A percentile compares a stretch with the other conserved stretches of the same genome.
Evolutionary conservation across 2,329 filamentous ascomycete species (phyloP).

Genomic region (Nigrograna mackinnonii): DNA sequence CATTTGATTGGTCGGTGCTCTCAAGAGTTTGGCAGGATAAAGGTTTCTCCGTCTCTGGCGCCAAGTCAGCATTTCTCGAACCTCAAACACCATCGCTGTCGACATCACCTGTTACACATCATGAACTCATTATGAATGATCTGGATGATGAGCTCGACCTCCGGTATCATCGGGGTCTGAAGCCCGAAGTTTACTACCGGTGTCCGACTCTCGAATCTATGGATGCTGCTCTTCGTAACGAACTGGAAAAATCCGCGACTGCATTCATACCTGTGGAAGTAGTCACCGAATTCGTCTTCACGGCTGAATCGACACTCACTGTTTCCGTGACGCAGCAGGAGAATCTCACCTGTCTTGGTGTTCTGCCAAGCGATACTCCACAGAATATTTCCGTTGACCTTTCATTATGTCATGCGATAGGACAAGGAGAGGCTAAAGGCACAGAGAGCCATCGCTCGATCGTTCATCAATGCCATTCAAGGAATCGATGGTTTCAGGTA

Average conservation of each 20-base stretch:
- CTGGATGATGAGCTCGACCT: conserved; percentile 37
- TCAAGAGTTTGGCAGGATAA: no score
- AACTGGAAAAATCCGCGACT: conserved; percentile 27
- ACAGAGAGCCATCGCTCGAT: conserved; percentile 31
- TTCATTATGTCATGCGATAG: conserved; percentile 28
- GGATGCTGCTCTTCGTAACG: conserved; percentile 31
- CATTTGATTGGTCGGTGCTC: no score
- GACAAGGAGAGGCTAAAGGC: conserved; percentile 30
- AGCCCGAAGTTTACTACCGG: conserved; percentile 37
- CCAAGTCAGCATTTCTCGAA: no score
- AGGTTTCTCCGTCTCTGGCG: no score
- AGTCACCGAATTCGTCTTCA: conserved; percentile 37
- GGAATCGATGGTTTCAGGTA: conserved; percentile 38
- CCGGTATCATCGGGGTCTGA: conserved; percentile 27
- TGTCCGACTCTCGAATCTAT: conserved; percentile 28
- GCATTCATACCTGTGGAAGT: conserved; percentile 32
- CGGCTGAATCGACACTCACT: conserved; percentile 30
- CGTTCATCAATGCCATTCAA: conserved; percentile 32
- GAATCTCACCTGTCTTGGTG: conserved; percentile 22
- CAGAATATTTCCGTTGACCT: conserved; percentile 33
- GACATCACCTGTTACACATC: neutral
- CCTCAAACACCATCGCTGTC: conserved; percentile 1
- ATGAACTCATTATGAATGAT: conserved; percentile 22
- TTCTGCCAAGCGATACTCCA: conserved; percentile 27
- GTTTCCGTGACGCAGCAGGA: conserved; percentile 29